These are phyloP conservation scores for Boletus putidus DNA, from an alignment of 1,284 basidiomycete species.

Conservation along the genomic window DNA sequence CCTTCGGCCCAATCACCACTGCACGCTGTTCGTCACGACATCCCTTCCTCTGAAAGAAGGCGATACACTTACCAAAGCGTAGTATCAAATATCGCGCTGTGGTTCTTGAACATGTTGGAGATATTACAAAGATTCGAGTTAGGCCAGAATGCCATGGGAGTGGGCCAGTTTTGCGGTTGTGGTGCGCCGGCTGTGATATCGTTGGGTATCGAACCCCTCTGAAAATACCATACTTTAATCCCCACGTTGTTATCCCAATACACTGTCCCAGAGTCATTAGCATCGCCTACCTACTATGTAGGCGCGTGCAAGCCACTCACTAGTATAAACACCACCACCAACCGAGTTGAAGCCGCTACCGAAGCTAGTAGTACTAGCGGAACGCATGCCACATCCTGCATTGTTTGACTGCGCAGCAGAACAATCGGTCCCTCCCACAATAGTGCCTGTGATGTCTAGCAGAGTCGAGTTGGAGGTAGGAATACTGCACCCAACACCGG, in stretches of 20 bases:
- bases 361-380: conserved; percentile 53
- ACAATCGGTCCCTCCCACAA: conserved; percentile 71
- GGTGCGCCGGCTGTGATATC: conserved; percentile 73
- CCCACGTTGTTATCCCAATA: conserved; percentile 60
- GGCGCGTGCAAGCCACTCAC: conserved; percentile 44
- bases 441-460: conserved; percentile 57
- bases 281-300: background rate
- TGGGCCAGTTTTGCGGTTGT: conserved; percentile 71
- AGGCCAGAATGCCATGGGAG: conserved; percentile 77
- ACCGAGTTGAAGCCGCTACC: conserved; percentile 68
- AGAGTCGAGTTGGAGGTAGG: conserved; percentile 49
- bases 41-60: conserved; percentile 18
- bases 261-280: conserved; percentile 23
- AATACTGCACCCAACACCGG: conserved; percentile 68
- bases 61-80: conserved; percentile 63
- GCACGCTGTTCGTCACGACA: conserved; percentile 11
- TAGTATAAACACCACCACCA: conserved; percentile 81
- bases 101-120: conserved; percentile 71
- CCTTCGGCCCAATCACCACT: conserved; percentile 87
- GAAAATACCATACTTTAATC: conserved; percentile 81
- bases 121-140: conserved; percentile 66
- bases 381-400: conserved; percentile 67
- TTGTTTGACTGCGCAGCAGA: conserved; percentile 66
- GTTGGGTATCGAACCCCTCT: conserved; percentile 64
- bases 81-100: conserved; percentile 79